These are phyloP conservation scores for Wallacemonas sp. DNA, from an alignment of 208 protist genomes.

Conservation along the genomic window DNA sequence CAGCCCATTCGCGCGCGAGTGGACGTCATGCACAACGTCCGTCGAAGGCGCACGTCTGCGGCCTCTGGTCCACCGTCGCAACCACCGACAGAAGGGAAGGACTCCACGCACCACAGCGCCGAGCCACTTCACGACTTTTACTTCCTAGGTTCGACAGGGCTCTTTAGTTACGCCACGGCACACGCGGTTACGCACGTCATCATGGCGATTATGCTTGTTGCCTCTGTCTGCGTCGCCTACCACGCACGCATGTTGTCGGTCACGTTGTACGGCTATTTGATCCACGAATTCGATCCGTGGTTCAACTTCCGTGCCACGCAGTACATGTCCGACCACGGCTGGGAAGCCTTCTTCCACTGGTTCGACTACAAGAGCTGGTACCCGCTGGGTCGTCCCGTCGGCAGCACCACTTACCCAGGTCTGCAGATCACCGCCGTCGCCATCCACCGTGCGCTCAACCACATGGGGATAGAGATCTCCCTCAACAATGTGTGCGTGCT, in stretches of 20 bases:
- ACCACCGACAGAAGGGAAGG: neutral
- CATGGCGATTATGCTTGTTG: slow-evolving; percentile 12
- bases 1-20: no score
- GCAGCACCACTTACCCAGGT: slow-evolving; percentile 97
- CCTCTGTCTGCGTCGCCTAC: slow-evolving; percentile 37
- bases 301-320: slow-evolving; percentile 93
- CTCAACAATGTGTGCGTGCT: slow-evolving; percentile 97
- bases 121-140: neutral
- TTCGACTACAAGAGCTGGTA: slow-evolving; percentile 98
- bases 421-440: slow-evolving; percentile 95
- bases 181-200: neutral
- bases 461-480: slow-evolving; percentile 71
- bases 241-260: slow-evolving; percentile 67
- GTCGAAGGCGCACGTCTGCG: neutral
- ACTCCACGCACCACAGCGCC: neutral
- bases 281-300: slow-evolving; percentile 94
- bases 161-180: neutral
- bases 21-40: no score
- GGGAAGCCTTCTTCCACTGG: slow-evolving; percentile 97
- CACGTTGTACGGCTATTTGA: slow-evolving; percentile 79
- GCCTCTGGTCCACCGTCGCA: neutral
- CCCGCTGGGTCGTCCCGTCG: slow-evolving; percentile 97
- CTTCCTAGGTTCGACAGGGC: neutral
- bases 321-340: slow-evolving; percentile 92
- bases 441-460: slow-evolving; percentile 89